Base-by-base conservation (phyloP, 2,329 filamentous ascomycete species). In the Penicillium paneum region DNA sequence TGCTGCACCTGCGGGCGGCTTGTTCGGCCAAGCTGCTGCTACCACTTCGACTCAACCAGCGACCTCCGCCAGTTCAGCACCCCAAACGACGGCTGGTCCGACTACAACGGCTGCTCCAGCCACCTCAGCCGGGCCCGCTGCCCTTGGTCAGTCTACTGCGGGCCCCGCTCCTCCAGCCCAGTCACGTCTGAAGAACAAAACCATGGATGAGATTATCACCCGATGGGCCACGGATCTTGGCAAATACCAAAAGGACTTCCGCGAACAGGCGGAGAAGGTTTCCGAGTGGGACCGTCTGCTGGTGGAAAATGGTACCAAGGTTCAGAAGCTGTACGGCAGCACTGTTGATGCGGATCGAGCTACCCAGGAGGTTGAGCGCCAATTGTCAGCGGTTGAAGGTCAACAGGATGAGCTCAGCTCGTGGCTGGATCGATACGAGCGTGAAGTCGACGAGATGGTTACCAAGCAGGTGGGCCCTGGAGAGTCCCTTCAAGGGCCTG, bases 121-220 rank as follows among this genome's bases (percentile, higher is more conserved):
- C 10, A 60, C 74, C n/a, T 62, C 73, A 15, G 58, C 67, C 19
- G 55, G 68, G 10, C 65, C 72, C 21, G 64, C 72, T 13, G 50
- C 62, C 28, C 76, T 93, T 45, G 85, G 84, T 17, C 84, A 86
- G 28, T 95, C 91, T 1, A 96, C 90, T 3, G 80, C 84, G 32
- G 92, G 92, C 0, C 91, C 92, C 1, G 79, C 87, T 3, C 93
- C 94, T 15, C 87, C 91, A 54, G 76, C 80, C 2, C 85, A 95
- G 66, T 94, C 93, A 4, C 88, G 94, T 28, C 80, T 99, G 35
- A 96, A 96, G 79, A 96, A 97, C 75, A 97, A 96, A 78, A 96
- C 93, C 0, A 97, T 99, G 89, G 94, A 99, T 68, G 94, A 99
- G 71, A 97, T 99, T 60, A 91, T 99, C 62, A 97, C 91, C 4